Evolutionary conservation across 2,329 filamentous ascomycete species (phyloP).

Genomic region (Beauveria bassiana): DNA sequence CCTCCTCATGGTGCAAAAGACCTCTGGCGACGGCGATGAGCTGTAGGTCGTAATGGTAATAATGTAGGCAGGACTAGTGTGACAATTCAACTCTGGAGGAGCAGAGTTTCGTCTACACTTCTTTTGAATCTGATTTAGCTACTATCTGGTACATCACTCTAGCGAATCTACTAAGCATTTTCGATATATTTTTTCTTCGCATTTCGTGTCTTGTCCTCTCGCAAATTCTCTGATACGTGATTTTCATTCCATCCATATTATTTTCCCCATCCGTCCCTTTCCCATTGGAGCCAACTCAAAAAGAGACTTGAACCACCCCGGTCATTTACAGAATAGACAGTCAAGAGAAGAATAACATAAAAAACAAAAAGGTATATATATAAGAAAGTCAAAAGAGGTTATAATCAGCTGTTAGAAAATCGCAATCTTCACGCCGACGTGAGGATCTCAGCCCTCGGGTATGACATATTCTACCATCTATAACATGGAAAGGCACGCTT

Average conservation of each 20-base stretch:
- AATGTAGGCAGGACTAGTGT: neutral
- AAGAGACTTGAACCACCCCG: neutral
- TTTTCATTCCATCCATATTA: neutral
- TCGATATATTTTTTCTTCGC: neutral
- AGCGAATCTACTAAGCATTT: neutral
- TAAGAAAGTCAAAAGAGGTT: neutral
- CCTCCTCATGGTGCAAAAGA: constrained; percentile 30
- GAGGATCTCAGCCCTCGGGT: constrained; percentile 5
- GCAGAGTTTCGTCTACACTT: neutral
- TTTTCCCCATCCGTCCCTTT: neutral
- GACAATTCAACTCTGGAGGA: neutral
- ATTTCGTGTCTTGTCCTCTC: neutral
- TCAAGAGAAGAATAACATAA: neutral
- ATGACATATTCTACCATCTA: constrained; percentile 11
- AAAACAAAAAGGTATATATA: neutral
- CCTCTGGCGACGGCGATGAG: constrained; percentile 1
- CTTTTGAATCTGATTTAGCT: neutral
- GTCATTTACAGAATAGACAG: neutral
- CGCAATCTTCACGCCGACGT: neutral
- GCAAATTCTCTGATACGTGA: neutral
- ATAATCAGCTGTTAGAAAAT: constrained; percentile 4
- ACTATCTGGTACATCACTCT: neutral
- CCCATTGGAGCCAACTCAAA: neutral
- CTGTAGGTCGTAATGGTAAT: neutral
- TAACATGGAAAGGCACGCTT: neutral